These are phyloP conservation scores for Eragrostis curvula DNA, from an alignment of 176 grass and related monocot genomes.

Conservation along the genomic window DNA sequence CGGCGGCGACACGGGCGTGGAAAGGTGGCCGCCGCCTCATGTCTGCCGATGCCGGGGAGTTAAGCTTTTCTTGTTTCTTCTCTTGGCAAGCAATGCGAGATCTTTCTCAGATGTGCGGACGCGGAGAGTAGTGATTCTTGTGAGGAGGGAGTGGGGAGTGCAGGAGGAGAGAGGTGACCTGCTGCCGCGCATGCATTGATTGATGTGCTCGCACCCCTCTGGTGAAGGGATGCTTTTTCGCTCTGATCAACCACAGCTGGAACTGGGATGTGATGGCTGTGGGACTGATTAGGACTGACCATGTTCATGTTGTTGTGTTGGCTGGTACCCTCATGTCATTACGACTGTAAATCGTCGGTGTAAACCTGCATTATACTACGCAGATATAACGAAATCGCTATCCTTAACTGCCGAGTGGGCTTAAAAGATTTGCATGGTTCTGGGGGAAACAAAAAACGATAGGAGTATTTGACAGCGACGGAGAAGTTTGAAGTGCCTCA, in stretches of 20 bases:
- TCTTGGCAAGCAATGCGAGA: background rate
- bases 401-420: too few relatives aligned
- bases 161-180: background rate
- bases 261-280: slow-evolving; percentile 12
- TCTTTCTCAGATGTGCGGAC: background rate
- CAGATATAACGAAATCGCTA: too few relatives aligned
- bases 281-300: background rate
- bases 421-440: too few relatives aligned
- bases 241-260: slow-evolving; percentile 32
- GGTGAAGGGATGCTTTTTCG: background rate
- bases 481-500: too few relatives aligned
- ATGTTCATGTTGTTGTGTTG: background rate
- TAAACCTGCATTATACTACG: background rate
- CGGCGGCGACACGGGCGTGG: slow-evolving; percentile 1
- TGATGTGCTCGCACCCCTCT: background rate
- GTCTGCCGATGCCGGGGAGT: background rate
- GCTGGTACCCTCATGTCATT: slow-evolving; percentile 10
- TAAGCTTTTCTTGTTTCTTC: background rate
- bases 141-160: background rate
- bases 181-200: slow-evolving; percentile 37
- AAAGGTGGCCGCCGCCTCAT: slow-evolving; percentile 36
- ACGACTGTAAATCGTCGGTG: background rate
- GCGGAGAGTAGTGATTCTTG: slow-evolving; percentile 22
- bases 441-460: too few relatives aligned
- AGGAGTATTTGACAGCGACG: too few relatives aligned